A percentile compares a stretch with the other conserved stretches of the same genome.
These are phyloP conservation scores for Cetraspora pellucida DNA, from an alignment of 192 early-diverging fungal species.

Conservation along the genomic window DNA sequence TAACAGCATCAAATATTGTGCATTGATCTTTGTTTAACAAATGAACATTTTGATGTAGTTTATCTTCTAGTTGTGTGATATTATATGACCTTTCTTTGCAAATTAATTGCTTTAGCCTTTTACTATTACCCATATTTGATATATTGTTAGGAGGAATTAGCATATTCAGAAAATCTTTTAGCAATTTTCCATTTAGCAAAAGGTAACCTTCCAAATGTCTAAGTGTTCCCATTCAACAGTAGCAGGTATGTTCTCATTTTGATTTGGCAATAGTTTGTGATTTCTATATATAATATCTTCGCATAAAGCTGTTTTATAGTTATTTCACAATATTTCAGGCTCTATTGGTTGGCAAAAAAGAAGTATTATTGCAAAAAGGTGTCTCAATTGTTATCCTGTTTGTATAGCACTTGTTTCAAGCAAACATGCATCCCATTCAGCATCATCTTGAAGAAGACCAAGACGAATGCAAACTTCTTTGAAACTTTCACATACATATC, in stretches of 20 bases:
- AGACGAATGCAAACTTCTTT: slow-evolving; percentile 31
- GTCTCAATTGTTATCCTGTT: neutral
- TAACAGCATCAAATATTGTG: slow-evolving; percentile 17
- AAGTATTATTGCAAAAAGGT: neutral
- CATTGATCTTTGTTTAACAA: slow-evolving; percentile 17
- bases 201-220: neutral
- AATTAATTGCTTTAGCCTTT: neutral
- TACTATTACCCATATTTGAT: neutral
- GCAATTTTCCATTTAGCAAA: slow-evolving; percentile 24
- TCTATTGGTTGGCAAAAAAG: neutral
- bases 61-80: no score
- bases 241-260: neutral
- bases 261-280: neutral
- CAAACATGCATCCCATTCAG: neutral
- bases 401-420: neutral
- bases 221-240: neutral
- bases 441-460: neutral
- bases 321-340: neutral
- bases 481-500: slow-evolving; percentile 3
- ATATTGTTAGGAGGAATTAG: neutral
- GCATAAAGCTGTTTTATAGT: neutral
- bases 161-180: slow-evolving; percentile 30
- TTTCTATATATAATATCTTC: slow-evolving; percentile 20
- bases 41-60: neutral
- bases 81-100: neutral